Evolutionary conservation across 768 basidiomycete genomes (phyloP).

Genomic region (Harrya chromipes): DNA sequence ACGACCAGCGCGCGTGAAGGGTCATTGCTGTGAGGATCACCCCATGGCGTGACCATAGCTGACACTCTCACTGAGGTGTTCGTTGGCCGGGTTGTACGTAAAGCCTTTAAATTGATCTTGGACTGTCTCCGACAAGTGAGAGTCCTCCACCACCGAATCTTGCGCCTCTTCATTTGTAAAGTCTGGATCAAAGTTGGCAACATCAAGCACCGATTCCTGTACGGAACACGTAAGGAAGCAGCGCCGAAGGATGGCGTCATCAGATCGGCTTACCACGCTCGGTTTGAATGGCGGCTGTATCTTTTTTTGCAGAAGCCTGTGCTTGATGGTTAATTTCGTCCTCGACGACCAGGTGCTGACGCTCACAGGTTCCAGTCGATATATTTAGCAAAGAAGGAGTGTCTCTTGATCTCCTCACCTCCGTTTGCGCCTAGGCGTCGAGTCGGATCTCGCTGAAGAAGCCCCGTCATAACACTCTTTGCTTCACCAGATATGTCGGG

Average conservation of each 20-base stretch:
- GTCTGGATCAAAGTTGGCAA: conserved; percentile 96
- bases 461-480: conserved; percentile 79
- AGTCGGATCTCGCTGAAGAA: conserved; percentile 86
- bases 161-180: conserved; percentile 94
- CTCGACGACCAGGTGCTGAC: background rate
- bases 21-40: conserved; percentile 6
- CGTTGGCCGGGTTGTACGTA: conserved; percentile 83
- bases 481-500: conserved; percentile 87
- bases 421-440: conserved; percentile 88
- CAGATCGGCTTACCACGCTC: conserved; percentile 65
- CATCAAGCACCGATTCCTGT: conserved; percentile 89
- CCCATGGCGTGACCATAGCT: conserved; percentile 48
- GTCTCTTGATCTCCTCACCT: conserved; percentile 93
- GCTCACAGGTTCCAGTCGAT: conserved; percentile 84
- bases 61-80: conserved; percentile 82
- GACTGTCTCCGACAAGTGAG: conserved; percentile 89
- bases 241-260: background rate
- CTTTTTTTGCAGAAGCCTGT: conserved; percentile 83
- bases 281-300: conserved; percentile 98
- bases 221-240: conserved; percentile 7
- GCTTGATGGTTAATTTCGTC: conserved; percentile 1
- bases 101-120: conserved; percentile 95
- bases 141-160: conserved; percentile 95
- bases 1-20: conserved; percentile 23
- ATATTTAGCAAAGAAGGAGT: conserved; percentile 92